Evolutionary conservation across 192 early-diverging fungal species (phyloP), one percentile per base, ranked within the genome.

Genomic region (Coemansia aciculifera): DNA sequence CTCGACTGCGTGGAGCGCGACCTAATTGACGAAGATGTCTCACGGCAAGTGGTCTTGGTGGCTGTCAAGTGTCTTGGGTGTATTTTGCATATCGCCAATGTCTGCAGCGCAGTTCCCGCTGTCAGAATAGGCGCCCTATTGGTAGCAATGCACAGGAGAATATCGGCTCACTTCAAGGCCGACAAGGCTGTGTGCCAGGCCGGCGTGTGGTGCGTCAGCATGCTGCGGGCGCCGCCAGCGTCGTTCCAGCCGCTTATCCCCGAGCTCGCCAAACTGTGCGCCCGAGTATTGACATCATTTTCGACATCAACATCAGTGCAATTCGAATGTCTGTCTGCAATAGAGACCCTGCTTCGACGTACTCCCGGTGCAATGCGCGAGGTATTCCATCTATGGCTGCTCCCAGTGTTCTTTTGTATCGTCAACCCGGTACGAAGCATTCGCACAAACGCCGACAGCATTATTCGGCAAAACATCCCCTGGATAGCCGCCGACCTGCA

Each of bases 401-500:
- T 82, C 13, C 72, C 79, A 5, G 79, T 82, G 65, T 66, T 82
- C n/a, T 31, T 39, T 17, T 64, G 62, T 34, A 34, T 82, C 24
- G 66, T 67, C 39, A 82, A 71, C 66, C 57, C 68, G n/a, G 56
- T 73, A 4, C 68, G 67, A 3, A 72, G 79, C n/a, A 69, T 82
- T n/a, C 74, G 74, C 12, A 32, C 74, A 8, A 82, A 82, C 36
- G 79, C 79, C 34, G 74, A 73, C 67, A 48, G 23, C 51, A 77
- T 82, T 21, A 51, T 82, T 2, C 62, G 79, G 29, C 71, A 68
- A 29, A 82, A 76, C 63, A 82, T 82, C 8, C 79, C 79, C 27
- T 82, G 79, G 79, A 63, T 82, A 17, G 67, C 79, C 13, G 79
- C 79, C 51, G 74, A 77, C 40, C 40, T 54, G 3, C 79, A 82